Evolutionary conservation across 805 yeast species (phyloP).

Genomic region (Trichomonascus vanleenenianus): DNA sequence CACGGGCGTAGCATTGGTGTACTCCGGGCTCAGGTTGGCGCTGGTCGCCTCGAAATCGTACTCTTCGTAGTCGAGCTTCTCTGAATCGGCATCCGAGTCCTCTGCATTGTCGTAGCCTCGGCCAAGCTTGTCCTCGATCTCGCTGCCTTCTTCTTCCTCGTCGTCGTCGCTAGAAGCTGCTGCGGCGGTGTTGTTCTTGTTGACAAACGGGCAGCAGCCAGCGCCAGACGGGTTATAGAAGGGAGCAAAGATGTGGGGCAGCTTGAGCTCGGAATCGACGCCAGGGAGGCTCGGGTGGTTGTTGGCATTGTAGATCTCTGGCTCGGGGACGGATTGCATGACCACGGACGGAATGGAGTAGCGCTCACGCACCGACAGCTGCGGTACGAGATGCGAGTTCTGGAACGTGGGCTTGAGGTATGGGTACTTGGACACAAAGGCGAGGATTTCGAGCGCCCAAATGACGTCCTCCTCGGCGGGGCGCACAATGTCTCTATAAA

Average conservation of each 20-base stretch:
- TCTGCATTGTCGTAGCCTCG: background rate
- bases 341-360: slow-evolving; percentile 1
- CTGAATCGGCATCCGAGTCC: background rate
- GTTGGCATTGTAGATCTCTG: slow-evolving; percentile 2
- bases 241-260: background rate
- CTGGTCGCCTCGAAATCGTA: slow-evolving; percentile 28
- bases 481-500: slow-evolving; percentile 37
- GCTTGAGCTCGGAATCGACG: slow-evolving; percentile 1
- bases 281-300: background rate
- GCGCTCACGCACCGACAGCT: slow-evolving; percentile 41
- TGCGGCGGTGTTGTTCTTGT: background rate
- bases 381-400: slow-evolving; percentile 65
- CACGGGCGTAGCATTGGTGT: slow-evolving; percentile 31
- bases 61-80: slow-evolving; percentile 19
- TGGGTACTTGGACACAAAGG: slow-evolving; percentile 89
- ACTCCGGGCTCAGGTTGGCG: slow-evolving; percentile 37
- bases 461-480: slow-evolving; percentile 91
- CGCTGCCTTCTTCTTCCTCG: slow-evolving; percentile 11
- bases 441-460: slow-evolving; percentile 87
- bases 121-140: slow-evolving; percentile 4
- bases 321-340: slow-evolving; percentile 11
- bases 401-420: slow-evolving; percentile 67
- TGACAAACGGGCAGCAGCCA: too few species aligned
- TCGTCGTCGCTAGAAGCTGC: slow-evolving; percentile 11
- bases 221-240: too few species aligned